Conservation (phyloP, 306 rosid genomes). For the Fragaria vesca region DNA sequence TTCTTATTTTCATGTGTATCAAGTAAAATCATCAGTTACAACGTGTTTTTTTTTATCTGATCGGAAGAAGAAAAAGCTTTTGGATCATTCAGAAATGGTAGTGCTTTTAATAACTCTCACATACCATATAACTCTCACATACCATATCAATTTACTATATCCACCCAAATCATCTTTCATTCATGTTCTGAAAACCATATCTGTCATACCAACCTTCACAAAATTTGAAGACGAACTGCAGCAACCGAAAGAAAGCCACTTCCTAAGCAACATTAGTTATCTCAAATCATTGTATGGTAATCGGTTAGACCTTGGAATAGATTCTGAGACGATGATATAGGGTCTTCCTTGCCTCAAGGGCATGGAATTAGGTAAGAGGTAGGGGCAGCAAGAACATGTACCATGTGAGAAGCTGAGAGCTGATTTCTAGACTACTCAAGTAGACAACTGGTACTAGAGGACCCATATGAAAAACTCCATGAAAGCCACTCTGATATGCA, state of each 20-base stretch:
- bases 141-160: neutral
- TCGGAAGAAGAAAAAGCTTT: neutral
- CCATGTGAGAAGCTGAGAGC: conserved; percentile 10
- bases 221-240: conserved; percentile 1
- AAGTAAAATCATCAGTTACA: too few relatives aligned
- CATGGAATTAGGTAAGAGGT: neutral
- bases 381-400: neutral
- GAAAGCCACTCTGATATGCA: conserved; percentile 7
- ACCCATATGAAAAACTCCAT: neutral
- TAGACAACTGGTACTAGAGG: conserved; percentile 2
- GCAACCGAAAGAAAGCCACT: neutral
- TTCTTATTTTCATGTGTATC: too few relatives aligned
- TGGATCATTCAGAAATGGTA: neutral
- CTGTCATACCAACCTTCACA: neutral
- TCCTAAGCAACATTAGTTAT: neutral
- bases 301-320: neutral
- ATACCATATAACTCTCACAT: neutral
- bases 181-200: neutral
- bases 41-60: too few relatives aligned
- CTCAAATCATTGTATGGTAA: neutral
- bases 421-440: neutral
- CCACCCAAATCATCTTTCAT: conserved; percentile 4
- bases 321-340: neutral
- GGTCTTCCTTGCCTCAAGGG: neutral
- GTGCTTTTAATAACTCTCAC: neutral